Evolutionary conservation across 1,284 basidiomycete genomes (phyloP).

Genomic region (Tylopilus orsonianus): DNA sequence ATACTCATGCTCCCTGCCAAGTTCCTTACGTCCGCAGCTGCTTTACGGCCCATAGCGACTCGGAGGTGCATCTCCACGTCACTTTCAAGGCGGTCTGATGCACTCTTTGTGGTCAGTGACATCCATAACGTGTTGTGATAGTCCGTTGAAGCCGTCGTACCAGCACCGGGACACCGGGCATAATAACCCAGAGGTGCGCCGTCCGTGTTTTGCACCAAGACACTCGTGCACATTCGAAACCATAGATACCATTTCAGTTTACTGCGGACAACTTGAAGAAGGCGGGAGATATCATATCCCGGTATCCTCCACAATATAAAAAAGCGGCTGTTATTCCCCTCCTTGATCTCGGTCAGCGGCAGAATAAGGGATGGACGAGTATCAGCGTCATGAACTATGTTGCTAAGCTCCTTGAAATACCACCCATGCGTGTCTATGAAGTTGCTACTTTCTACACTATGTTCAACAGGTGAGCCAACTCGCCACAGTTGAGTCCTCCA

Average conservation of each 20-base stretch:
- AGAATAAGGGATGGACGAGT: constrained; percentile 99
- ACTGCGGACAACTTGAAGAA: constrained; percentile 78
- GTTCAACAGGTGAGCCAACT: constrained; percentile 80
- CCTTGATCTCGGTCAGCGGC: constrained; percentile 93
- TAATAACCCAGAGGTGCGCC: constrained; percentile 81
- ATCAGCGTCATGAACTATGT: constrained; percentile 99
- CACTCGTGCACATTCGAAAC: background rate
- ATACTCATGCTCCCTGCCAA: constrained; percentile 26
- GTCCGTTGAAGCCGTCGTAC: constrained; percentile 13
- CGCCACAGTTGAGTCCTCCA: background rate
- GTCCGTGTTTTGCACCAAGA: constrained; percentile 2
- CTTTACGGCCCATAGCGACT: constrained; percentile 21
- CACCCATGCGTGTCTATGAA: constrained; percentile 98
- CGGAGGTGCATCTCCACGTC: constrained; percentile 41
- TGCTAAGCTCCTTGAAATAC: constrained; percentile 90
- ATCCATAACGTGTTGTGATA: constrained; percentile 1
- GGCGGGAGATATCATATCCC: constrained; percentile 87
- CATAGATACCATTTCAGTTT: constrained; percentile 91
- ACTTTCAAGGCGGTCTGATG: constrained; percentile 44
- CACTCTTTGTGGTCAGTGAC: constrained; percentile 52
- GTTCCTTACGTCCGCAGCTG: constrained; percentile 9
- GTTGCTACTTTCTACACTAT: constrained; percentile 99
- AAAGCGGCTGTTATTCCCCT: constrained; percentile 97
- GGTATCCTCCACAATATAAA: constrained; percentile 97
- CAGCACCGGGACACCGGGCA: constrained; percentile 93